Percentiles rank a stretch among this genome's conserved stretches.
phyloP scores from a whole-genome alignment of 2,329 filamentous ascomycete species.

The Colletotrichum lini region DNA sequence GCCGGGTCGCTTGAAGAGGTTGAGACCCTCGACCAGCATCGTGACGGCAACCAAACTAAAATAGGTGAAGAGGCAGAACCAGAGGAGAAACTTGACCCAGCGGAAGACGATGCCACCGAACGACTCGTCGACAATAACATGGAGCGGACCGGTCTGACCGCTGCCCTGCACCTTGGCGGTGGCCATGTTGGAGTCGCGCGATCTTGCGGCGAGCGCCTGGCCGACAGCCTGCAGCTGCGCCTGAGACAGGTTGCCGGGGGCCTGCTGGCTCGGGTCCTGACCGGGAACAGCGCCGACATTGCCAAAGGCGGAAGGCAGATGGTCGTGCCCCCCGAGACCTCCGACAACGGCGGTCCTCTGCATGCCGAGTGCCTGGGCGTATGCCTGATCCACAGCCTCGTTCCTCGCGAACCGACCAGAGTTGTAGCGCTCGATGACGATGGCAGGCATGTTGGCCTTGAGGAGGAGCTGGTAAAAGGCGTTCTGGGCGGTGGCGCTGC shows the following conservation, averaged over 20 bases:
- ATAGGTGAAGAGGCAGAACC: constrained; percentile 85
- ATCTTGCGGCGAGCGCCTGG: constrained; percentile 83
- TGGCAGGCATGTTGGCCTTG: constrained; percentile 92
- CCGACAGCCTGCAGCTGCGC: constrained; percentile 83
- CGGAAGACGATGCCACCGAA: constrained; percentile 85
- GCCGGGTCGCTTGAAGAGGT: constrained; percentile 83
- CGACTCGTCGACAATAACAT: constrained; percentile 96
- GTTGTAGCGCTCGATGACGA: constrained; percentile 91
- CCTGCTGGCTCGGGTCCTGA: constrained; percentile 47
- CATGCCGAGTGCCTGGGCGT: constrained; percentile 78
- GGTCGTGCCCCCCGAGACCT: constrained; percentile 30
- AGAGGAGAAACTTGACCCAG: constrained; percentile 89
- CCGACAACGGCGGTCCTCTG: constrained; percentile 46
- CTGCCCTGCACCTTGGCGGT: constrained; percentile 67
- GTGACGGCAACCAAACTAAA: constrained; percentile 84
- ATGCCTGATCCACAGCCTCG: constrained; percentile 81
- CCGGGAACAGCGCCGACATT: constrained; percentile 48
- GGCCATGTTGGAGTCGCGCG: constrained; percentile 76
- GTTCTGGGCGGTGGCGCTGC: constrained; percentile 89
- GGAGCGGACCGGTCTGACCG: constrained; percentile 85
- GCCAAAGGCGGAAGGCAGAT: constrained; percentile 36
- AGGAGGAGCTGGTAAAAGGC: constrained; percentile 94
- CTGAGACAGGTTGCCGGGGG: constrained; percentile 62
- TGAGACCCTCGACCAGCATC: constrained; percentile 85
- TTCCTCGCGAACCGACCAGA: constrained; percentile 89